Base-by-base conservation (phyloP, 768 basidiomycete species). In the Galerina marginata region DNA sequence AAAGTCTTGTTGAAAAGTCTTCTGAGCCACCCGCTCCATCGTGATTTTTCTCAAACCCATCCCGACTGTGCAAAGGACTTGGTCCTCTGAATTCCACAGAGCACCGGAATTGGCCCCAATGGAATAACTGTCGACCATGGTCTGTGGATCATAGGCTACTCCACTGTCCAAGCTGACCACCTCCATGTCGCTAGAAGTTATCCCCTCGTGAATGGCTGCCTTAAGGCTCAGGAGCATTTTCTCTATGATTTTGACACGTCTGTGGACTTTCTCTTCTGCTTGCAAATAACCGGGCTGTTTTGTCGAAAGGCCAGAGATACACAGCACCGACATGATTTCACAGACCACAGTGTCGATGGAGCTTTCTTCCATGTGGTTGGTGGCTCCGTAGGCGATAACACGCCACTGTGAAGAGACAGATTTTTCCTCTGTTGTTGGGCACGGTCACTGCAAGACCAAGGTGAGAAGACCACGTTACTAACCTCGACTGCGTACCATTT, bases 121-220 rank as follows among this genome's bases (percentile, higher is more conserved):
- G 15, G 39, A 36, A 47, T 44, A 56, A 6, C 43, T 39, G 43
- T 63, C 54, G 14, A 42, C 49, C 62, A 63, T 63, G 15, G 23
- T 47, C n/a, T 6, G 23, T 23, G 53, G 37, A 15, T 53, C 33
- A 45, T 53, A 63, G 5, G 23, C 15, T 20, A 42, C 38, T 7
- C 53, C 50, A 26, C 45, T 9, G 3, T 40, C 48, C 2, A 56
- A 42, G 12, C 37, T 16, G 15, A 44, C 29, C 38, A 59, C 5
- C n/a, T 63, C 62, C 48, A 59, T 42, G 47, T 63, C 62, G 33
- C 42, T 44, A 25, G 62, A 63, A 20, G 58, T 51, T 9, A 59
- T 52, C 10, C 62, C 58, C 11, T 43, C 37, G 4, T 51, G 47
- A 20, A 56, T 50, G 14, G 43, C 43, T 6, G 25, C 12, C 25